phyloP scores from a whole-genome alignment of 2,329 filamentous ascomycete species.

The Venturia aucupariae region DNA sequence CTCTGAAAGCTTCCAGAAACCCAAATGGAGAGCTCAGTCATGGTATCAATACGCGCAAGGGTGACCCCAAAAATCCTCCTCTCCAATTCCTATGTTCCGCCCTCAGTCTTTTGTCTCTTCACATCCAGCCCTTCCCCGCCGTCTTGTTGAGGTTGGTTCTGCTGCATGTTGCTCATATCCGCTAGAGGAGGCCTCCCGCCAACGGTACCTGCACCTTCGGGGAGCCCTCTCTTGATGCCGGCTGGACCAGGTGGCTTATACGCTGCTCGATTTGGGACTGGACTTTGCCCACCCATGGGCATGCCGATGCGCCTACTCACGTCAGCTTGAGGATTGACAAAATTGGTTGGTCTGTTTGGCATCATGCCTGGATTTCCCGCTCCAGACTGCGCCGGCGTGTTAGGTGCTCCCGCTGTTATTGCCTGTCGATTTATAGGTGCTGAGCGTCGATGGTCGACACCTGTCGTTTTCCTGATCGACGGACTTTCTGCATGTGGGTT shows the following conservation, averaged over 20 bases:
- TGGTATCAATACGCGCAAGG: neutral
- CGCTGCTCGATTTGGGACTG: conserved; percentile 33
- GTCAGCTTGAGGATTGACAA: conserved; percentile 33
- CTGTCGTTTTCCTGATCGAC: conserved; percentile 11
- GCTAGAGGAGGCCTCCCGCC: conserved; percentile 10
- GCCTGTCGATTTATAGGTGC: conserved; percentile 20
- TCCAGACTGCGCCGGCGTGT: neutral
- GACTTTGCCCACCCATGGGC: conserved; percentile 35
- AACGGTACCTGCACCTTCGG: neutral
- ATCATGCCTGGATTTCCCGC: conserved; percentile 31
- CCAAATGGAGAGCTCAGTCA: neutral
- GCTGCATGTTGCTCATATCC: conserved; percentile 13
- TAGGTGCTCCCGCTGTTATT: conserved; percentile 2
- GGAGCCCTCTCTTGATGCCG: conserved; percentile 25
- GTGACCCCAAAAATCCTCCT: neutral
- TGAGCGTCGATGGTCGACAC: conserved; percentile 12
- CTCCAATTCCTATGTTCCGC: neutral
- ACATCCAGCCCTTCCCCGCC: conserved; percentile 3
- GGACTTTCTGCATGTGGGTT: conserved; percentile 37
- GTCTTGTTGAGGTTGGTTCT: neutral
- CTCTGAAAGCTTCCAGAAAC: neutral
- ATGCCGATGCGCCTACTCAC: conserved; percentile 39
- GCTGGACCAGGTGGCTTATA: conserved; percentile 36
- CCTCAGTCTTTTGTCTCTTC: conserved; percentile 5
- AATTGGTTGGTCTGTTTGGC: conserved; percentile 18